phyloP scores from a whole-genome alignment of 441 rosid genomes.

The Theobroma grandiflorum region DNA sequence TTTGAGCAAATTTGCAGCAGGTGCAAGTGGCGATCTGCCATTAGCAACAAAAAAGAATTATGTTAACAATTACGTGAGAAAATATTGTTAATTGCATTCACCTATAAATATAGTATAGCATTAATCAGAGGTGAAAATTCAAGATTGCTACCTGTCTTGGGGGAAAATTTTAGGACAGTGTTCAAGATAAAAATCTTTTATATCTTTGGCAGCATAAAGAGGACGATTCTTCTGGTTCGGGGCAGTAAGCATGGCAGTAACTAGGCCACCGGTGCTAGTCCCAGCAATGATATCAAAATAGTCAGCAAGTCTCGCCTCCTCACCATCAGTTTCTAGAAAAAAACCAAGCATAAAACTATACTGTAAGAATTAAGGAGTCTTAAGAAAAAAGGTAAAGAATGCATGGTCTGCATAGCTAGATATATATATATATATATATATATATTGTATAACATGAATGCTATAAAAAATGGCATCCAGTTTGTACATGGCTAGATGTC shows the following conservation, averaged over 20 bases:
- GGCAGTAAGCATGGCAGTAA: conserved; percentile 61
- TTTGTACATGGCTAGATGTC: too few relatives aligned
- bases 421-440: too few relatives aligned
- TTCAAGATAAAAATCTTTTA: conserved; percentile 52
- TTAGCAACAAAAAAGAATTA: neutral
- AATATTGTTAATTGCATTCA: neutral
- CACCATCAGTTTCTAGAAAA: conserved; percentile 54
- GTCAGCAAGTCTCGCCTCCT: conserved; percentile 57
- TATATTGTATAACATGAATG: too few relatives aligned
- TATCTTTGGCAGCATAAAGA: conserved; percentile 55
- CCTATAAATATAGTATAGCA: neutral
- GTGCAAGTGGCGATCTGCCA: conserved; percentile 32
- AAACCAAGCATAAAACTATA: neutral
- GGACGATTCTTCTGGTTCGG: conserved; percentile 52
- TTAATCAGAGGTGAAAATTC: too few relatives aligned
- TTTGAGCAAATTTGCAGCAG: conserved; percentile 38
- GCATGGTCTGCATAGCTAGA: too few relatives aligned
- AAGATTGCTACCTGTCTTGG: conserved; percentile 35
- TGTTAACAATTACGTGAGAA: neutral
- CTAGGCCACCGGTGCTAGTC: conserved; percentile 71
- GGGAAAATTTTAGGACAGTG: conserved; percentile 60
- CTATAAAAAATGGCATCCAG: too few relatives aligned
- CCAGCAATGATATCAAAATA: conserved; percentile 65
- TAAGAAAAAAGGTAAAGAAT: too few relatives aligned
- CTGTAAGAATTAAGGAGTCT: neutral